Percentiles rank a stretch among this genome's conserved stretches.
Conservation (phyloP, 768 basidiomycete genomes). For the Favolaschia claudopus region DNA sequence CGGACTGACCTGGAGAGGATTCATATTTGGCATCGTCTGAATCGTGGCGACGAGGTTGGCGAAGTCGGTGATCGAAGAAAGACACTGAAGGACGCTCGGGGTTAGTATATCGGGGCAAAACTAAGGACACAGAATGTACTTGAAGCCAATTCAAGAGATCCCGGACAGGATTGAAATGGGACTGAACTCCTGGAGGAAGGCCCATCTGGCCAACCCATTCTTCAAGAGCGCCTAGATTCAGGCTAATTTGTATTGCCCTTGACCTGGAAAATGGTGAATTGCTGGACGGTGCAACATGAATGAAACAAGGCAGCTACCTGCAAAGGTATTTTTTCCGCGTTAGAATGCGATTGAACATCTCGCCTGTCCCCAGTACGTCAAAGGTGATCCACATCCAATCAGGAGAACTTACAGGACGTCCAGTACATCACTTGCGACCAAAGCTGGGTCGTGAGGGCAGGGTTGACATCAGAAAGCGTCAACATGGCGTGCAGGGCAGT, state of each 20-base stretch:
- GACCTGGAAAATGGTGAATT: constrained; percentile 55
- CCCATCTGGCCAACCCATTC: constrained; percentile 90
- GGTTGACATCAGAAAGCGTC: constrained; percentile 88
- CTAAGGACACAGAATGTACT: constrained; percentile 51
- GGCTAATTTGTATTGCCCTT: constrained; percentile 86
- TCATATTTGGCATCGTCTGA: constrained; percentile 84
- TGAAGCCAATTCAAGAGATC: constrained; percentile 90
- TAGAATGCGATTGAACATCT: constrained; percentile 84
- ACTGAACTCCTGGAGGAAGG: constrained; percentile 78
- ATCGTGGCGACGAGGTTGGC: constrained; percentile 88
- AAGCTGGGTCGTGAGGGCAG: constrained; percentile 84
- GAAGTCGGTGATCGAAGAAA: constrained; percentile 90
- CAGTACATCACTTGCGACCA: constrained; percentile 99
- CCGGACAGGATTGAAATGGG: constrained; percentile 84
- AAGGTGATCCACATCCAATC: constrained; percentile 8
- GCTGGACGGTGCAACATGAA: not conserved
- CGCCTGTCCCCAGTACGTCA: constrained; percentile 59
- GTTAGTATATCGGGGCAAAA: not conserved
- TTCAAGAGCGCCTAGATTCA: constrained; percentile 86
- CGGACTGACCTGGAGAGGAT: constrained; percentile 82
- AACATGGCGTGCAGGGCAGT: constrained; percentile 87
- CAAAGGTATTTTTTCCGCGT: constrained; percentile 96
- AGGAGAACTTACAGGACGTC: constrained; percentile 81
- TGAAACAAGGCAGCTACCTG: constrained; percentile 55
- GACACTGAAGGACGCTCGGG: constrained; percentile 55